phyloP scores from a whole-genome alignment of 2,329 filamentous ascomycete genomes.

The Phialocephala sp. region DNA sequence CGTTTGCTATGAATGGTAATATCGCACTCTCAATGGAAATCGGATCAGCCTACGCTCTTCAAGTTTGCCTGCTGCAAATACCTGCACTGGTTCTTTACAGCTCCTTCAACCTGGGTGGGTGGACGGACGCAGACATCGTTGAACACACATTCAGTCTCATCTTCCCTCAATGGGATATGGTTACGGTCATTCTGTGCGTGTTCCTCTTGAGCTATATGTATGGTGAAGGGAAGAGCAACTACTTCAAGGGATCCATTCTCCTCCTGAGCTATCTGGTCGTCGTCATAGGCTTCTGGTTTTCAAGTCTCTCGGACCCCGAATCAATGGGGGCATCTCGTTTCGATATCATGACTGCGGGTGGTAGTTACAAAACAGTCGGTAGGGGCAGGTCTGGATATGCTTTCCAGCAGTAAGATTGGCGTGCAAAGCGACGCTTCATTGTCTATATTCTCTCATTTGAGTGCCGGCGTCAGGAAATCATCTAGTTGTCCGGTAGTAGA shows the following conservation, averaged over 20 bases:
- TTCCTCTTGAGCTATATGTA: slow-evolving; percentile 98
- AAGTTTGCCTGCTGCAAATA: slow-evolving; percentile 94
- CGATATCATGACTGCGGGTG: slow-evolving; percentile 42
- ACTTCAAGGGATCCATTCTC: slow-evolving; percentile 98
- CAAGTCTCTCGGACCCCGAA: slow-evolving; percentile 53
- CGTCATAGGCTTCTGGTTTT: slow-evolving; percentile 88
- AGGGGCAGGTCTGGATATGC: slow-evolving; percentile 39
- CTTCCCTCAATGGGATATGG: slow-evolving; percentile 99
- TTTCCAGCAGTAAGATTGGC: slow-evolving; percentile 37
- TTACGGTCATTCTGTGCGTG: slow-evolving; percentile 93
- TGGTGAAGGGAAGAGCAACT: slow-evolving; percentile 98
- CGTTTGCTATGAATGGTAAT: slow-evolving; percentile 99
- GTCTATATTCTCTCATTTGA: slow-evolving; percentile 32
- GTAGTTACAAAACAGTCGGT: slow-evolving; percentile 43
- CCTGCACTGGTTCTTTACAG: slow-evolving; percentile 92
- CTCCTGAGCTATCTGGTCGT: slow-evolving; percentile 93
- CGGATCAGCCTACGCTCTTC: slow-evolving; percentile 92
- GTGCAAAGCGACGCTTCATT: slow-evolving; percentile 6
- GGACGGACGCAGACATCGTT: slow-evolving; percentile 59
- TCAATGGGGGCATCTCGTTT: slow-evolving; percentile 42
- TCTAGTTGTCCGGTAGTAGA: slow-evolving; percentile 26
- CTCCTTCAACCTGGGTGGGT: slow-evolving; percentile 66
- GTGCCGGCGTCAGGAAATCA: slow-evolving; percentile 38
- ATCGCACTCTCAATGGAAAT: slow-evolving; percentile 99
- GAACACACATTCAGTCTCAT: slow-evolving; percentile 82